Conservation (phyloP, 169 alveolate genomes). For the Plasmodium vivax region DNA sequence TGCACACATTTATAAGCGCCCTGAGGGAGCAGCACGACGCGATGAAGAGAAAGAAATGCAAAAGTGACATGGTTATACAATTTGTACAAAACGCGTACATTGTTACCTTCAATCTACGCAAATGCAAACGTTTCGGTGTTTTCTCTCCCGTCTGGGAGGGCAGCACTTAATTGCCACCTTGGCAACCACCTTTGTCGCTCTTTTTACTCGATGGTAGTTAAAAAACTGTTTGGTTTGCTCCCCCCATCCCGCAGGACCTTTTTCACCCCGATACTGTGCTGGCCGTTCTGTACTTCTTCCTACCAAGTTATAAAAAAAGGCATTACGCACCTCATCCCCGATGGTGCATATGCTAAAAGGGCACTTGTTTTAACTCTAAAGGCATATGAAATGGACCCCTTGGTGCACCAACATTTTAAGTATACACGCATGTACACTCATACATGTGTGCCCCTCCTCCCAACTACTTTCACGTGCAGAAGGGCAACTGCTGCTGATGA, state of each 20-base stretch:
- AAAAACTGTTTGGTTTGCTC: not conserved
- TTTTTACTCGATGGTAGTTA: not conserved
- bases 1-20: constrained; percentile 9
- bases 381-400: not conserved
- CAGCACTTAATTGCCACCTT: not conserved
- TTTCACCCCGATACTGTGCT: constrained; percentile 39
- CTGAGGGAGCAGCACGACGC: constrained; percentile 9
- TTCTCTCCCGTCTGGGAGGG: not conserved
- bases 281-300: constrained; percentile 48
- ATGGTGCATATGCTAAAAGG: not conserved
- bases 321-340: not conserved
- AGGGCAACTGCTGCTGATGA: constrained; percentile 31
- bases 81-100: not conserved
- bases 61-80: constrained; percentile 4
- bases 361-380: not conserved
- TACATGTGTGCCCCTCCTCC: not conserved
- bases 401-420: not conserved
- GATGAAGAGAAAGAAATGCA: not conserved
- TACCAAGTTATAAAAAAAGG: constrained; percentile 31
- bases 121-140: not conserved
- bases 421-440: not conserved
- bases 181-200: not conserved
- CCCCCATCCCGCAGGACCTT: not conserved
- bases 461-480: not conserved
- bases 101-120: not conserved